Evolutionary conservation across 495 filamentous ascomycete genomes (phyloP), one percentile per base, ranked within the genome.

Genomic region (Platismatia glauca): DNA sequence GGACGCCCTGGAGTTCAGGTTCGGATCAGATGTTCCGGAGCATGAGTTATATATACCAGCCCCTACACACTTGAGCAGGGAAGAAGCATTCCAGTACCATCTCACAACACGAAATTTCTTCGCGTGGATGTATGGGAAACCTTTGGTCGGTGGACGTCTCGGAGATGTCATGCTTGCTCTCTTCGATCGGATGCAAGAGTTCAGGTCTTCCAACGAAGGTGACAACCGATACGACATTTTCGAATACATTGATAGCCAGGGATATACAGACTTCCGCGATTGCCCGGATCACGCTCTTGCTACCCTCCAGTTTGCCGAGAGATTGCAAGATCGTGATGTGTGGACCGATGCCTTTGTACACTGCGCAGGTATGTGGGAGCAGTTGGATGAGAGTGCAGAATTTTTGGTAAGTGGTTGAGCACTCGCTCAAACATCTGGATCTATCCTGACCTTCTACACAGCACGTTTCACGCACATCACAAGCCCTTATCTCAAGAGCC

Each of bases 101-200:
- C 59, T 86, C 18, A 81, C 82, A 3, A 86, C 80, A 1, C 78
- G 86, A n/a, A 89, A 89, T 63, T 81, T 88, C 66, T 83, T 89
- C 59, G 86, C 86, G 43, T 88, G 80, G 75, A 71, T 86, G 15
- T 80, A 83, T 64, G 72, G 77, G 13, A 81, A 78, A 60, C 80
- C 86, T 0, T 63, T 89, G 44, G 85, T 88, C 16, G 86, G 86
- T 3, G 72, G 74, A 31, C 74, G 77, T 60, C 76, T 89, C 34
- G 84, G 86, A 9, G 68, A 71, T 39, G 74, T 84, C 3, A 67
- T 89, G 31, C 74, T 83, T n/a, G 72, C 74, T 37, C 77, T 89
- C 37, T 66, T 85, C 53, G 75, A 82, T 59, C 80, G 79, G 38
- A 80, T 89, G 77, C 72, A 78, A 37, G 77, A 84, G 20, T 82